Conservation (phyloP, 345 rosid genomes). For the Arabidopsis suecica region DNA sequence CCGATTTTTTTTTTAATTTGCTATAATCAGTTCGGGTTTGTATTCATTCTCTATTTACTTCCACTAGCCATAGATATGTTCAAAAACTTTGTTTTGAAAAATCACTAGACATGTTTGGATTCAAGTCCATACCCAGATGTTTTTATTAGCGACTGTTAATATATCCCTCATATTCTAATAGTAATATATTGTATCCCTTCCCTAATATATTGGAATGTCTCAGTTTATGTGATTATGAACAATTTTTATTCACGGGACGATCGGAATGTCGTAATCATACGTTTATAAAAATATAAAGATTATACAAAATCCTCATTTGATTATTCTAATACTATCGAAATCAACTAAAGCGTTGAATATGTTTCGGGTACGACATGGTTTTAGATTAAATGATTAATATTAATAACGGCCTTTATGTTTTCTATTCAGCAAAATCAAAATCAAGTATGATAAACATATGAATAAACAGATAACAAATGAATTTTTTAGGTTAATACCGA, state of each 20-base stretch:
- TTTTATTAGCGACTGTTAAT: neutral
- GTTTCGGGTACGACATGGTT: neutral
- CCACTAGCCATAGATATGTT: no score
- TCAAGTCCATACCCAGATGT: neutral
- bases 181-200: neutral
- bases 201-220: constrained; percentile 6
- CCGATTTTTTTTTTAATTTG: no score
- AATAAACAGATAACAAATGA: no score
- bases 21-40: no score
- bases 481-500: neutral
- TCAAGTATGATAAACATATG: no score
- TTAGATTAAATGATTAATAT: neutral
- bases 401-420: neutral
- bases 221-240: neutral
- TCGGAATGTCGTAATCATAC: neutral
- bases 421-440: neutral
- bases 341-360: constrained; percentile 1
- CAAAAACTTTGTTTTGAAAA: no score
- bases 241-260: neutral
- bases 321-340: neutral
- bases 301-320: neutral
- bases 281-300: neutral
- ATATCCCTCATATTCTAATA: neutral
- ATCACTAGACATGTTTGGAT: no score
- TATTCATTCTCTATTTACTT: no score